Evolutionary conservation across 108 stramenopile genomes (phyloP).

Genomic region (Cyclotella choctawhatcheeana): DNA sequence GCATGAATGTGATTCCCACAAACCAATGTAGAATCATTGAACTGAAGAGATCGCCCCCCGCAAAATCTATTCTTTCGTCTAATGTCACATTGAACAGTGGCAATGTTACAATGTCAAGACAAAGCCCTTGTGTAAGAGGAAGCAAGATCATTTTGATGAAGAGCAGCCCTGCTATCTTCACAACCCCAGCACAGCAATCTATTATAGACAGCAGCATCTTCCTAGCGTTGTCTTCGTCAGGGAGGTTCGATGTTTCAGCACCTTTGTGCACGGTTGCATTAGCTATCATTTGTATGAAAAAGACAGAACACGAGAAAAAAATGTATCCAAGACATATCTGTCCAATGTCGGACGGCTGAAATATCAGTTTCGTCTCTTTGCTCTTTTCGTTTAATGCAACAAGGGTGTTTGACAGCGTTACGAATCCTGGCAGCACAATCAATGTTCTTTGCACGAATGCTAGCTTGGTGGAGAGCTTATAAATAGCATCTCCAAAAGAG

Average conservation of each 20-base stretch:
- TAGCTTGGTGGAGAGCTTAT: slow-evolving; percentile 21
- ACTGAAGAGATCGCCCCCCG: slow-evolving; percentile 80
- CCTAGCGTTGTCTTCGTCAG: slow-evolving; percentile 26
- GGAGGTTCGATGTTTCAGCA: not conserved
- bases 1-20: slow-evolving; percentile 97
- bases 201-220: slow-evolving; percentile 45
- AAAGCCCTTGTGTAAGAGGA: slow-evolving; percentile 74
- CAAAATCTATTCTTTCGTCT: slow-evolving; percentile 62
- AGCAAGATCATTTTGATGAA: slow-evolving; percentile 89
- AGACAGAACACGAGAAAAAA: slow-evolving; percentile 26
- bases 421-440: slow-evolving; percentile 8
- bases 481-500: slow-evolving; percentile 58
- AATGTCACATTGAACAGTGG: slow-evolving; percentile 61
- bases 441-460: not conserved
- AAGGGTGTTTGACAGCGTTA: slow-evolving; percentile 6
- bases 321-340: slow-evolving; percentile 41
- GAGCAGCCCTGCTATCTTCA: slow-evolving; percentile 83
- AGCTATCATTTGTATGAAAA: slow-evolving; percentile 26
- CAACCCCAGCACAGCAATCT: slow-evolving; percentile 67
- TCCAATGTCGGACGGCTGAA: slow-evolving; percentile 43
- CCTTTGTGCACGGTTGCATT: not conserved
- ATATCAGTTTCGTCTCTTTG: slow-evolving; percentile 41
- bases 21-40: slow-evolving; percentile 88
- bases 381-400: slow-evolving; percentile 35
- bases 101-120: slow-evolving; percentile 76